phyloP scores from a whole-genome alignment of 257 asterid genomes.

The Solanum bulbocastanum region DNA sequence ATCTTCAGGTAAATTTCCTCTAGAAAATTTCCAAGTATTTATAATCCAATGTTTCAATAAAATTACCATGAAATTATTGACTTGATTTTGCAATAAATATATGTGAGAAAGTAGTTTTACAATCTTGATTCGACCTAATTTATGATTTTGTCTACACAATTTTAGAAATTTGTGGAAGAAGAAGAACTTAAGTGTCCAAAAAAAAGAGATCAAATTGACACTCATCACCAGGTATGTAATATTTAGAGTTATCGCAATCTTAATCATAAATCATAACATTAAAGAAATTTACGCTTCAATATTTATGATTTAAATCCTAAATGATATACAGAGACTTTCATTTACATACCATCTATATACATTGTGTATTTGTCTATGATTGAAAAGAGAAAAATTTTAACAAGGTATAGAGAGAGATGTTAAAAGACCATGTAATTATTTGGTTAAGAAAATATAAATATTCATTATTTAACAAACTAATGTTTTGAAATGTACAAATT shows the following conservation, averaged over 20 bases:
- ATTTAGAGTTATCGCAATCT: neutral
- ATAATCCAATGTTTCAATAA: neutral
- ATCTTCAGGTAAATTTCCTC: too few species aligned
- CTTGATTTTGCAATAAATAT: neutral
- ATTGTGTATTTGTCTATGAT: too few species aligned
- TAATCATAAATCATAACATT: fast-evolving
- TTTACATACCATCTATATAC: neutral
- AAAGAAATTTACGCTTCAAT: too few species aligned
- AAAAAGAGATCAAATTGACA: neutral
- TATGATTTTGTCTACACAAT: neutral
- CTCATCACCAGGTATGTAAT: neutral
- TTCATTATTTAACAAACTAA: too few species aligned
- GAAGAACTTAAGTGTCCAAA: neutral
- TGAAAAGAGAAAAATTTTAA: neutral
- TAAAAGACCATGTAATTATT: neutral
- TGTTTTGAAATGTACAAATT: too few species aligned
- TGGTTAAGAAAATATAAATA: neutral
- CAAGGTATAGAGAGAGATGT: neutral
- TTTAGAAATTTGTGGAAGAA: neutral
- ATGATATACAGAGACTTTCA: neutral
- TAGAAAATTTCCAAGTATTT: neutral
- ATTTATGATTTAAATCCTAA: too few species aligned
- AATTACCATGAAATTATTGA: neutral
- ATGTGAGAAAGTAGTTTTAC: neutral
- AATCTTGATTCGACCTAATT: neutral